These are phyloP conservation scores for Penicillium psychrofluorescens DNA, from an alignment of 495 filamentous ascomycete genomes.

Conservation along the genomic window DNA sequence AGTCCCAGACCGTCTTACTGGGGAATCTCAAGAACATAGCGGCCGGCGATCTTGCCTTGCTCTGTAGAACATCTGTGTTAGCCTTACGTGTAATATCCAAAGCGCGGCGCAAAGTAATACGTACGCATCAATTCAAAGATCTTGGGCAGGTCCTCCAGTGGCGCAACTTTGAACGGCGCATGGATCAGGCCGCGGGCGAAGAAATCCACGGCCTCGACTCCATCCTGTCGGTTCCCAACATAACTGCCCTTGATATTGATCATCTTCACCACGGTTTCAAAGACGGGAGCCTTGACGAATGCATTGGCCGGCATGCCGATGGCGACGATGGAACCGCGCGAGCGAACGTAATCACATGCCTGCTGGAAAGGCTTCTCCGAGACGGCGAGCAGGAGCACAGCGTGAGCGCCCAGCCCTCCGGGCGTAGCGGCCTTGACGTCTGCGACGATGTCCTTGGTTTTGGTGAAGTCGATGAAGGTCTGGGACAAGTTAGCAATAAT, in stretches of 20 bases:
- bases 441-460: conserved; percentile 64
- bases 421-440: conserved; percentile 72
- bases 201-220: conserved; percentile 81
- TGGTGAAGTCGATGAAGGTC: conserved; percentile 72
- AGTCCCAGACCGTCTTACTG: conserved; percentile 23
- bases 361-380: conserved; percentile 92
- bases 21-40: conserved; percentile 75
- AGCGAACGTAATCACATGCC: conserved; percentile 76
- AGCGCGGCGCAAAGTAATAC: conserved; percentile 2
- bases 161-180: conserved; percentile 75
- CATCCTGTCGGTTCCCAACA: conserved; percentile 84
- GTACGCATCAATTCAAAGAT: conserved; percentile 66
- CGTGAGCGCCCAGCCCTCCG: conserved; percentile 79
- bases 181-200: conserved; percentile 76
- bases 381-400: conserved; percentile 78
- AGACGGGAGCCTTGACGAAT: conserved; percentile 73
- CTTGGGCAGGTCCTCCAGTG: conserved; percentile 66
- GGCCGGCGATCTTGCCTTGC: conserved; percentile 72
- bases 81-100: neutral
- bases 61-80: conserved; percentile 20
- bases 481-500: conserved; percentile 1
- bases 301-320: conserved; percentile 80
- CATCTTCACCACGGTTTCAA: conserved; percentile 80
- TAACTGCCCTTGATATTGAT: conserved; percentile 89
- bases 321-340: conserved; percentile 70